Evolutionary conservation across 768 basidiomycete genomes (phyloP).

Genomic region (Mycena maculata): DNA sequence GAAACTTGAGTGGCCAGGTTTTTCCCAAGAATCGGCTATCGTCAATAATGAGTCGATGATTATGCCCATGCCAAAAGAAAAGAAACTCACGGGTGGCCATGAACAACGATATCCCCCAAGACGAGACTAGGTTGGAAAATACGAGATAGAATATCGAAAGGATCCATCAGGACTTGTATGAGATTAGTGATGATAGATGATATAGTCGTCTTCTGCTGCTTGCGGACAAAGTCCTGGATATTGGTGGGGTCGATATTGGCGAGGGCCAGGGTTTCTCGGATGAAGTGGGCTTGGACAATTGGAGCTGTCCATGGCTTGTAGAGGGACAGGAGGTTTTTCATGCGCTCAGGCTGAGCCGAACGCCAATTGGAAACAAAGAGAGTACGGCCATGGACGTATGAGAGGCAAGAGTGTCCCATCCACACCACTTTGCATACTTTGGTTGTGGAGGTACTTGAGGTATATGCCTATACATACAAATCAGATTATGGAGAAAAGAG

Average conservation of each 20-base stretch:
- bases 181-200: not conserved
- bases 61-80: not conserved
- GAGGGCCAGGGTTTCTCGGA: not conserved
- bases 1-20: not conserved
- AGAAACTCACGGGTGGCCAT: not conserved
- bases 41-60: not conserved
- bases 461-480: not conserved
- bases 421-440: not conserved
- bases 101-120: not conserved
- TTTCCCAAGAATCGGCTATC: not conserved
- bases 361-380: not conserved
- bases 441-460: not conserved
- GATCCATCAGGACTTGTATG: not conserved
- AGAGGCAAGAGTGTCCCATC: constrained; percentile 6
- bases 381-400: not conserved
- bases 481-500: not conserved
- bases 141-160: not conserved
- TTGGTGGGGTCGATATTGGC: not conserved
- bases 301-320: not conserved
- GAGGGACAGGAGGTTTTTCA: not conserved
- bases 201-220: not conserved
- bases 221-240: not conserved
- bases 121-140: not conserved
- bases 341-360: not conserved
- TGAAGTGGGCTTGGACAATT: not conserved